These are phyloP conservation scores for Quercus rubra DNA, from an alignment of 306 rosid genomes.

Conservation along the genomic window DNA sequence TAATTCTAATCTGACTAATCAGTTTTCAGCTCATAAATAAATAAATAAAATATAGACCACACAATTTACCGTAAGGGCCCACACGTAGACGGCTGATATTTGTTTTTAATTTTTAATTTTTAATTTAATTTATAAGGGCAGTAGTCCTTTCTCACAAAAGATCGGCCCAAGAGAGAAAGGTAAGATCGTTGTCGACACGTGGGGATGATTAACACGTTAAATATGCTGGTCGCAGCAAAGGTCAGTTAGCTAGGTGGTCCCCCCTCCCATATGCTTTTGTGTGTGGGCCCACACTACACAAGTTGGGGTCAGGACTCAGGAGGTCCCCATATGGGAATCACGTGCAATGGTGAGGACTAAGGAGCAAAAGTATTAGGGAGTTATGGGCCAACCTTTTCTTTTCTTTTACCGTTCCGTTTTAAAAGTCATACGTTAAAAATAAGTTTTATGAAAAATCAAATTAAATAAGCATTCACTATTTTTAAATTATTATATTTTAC, in stretches of 20 bases:
- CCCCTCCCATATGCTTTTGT: neutral
- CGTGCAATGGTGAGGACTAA: conserved; percentile 8
- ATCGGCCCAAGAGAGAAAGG: conserved; percentile 10
- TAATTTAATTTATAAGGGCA: too few relatives aligned
- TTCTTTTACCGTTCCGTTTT: neutral
- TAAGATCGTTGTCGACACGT: conserved; percentile 33
- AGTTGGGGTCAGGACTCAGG: conserved; percentile 13
- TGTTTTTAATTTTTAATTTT: too few relatives aligned
- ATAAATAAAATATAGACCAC: neutral
- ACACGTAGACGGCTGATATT: neutral
- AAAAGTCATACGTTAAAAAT: too few relatives aligned
- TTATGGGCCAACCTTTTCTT: neutral
- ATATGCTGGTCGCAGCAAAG: conserved; percentile 4
- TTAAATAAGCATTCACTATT: too few relatives aligned
- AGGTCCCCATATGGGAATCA: conserved; percentile 25
- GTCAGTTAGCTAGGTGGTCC: conserved; percentile 10
- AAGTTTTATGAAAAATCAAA: too few relatives aligned
- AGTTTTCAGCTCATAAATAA: too few relatives aligned
- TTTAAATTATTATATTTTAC: too few relatives aligned
- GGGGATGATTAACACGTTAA: conserved; percentile 35
- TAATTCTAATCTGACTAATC: too few relatives aligned
- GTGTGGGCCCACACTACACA: conserved; percentile 27
- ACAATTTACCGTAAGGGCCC: neutral
- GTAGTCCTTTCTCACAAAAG: neutral
- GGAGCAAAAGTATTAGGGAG: neutral